These are phyloP conservation scores for Penicillium sp. DNA, from an alignment of 2,329 filamentous ascomycete species.

Conservation along the genomic window DNA sequence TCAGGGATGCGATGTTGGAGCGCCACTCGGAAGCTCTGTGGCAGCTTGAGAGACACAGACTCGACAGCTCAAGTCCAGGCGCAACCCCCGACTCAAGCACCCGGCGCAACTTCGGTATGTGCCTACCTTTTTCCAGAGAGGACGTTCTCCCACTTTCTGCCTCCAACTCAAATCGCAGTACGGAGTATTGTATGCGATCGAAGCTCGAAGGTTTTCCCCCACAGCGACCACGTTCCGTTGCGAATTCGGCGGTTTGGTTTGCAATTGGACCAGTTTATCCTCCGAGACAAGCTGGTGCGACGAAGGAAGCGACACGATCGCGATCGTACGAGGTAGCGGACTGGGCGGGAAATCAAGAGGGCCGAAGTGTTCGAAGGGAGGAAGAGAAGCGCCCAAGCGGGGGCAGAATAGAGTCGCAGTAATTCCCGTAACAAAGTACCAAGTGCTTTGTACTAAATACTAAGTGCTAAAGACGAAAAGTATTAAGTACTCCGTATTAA, in stretches of 20 bases:
- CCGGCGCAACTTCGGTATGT: background rate
- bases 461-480: too few relatives aligned
- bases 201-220: constrained; percentile 21
- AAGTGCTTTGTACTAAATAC: too few relatives aligned
- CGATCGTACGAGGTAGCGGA: background rate
- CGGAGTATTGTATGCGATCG: constrained; percentile 2
- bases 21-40: constrained; percentile 7
- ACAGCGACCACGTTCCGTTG: constrained; percentile 24
- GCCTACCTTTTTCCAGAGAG: constrained; percentile 2
- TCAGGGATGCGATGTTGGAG: constrained; percentile 23
- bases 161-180: background rate
- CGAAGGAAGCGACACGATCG: background rate
- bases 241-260: constrained; percentile 19
- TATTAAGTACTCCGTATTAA: too few relatives aligned
- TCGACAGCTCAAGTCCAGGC: constrained; percentile 3
- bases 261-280: constrained; percentile 24
- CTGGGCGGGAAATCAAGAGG: background rate
- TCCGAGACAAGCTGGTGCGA: constrained; percentile 12
- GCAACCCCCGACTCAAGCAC: background rate
- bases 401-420: background rate
- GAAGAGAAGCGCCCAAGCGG: background rate
- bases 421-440: too few relatives aligned
- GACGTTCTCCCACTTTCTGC: constrained; percentile 6
- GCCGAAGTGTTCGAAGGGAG: background rate
- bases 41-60: constrained; percentile 14